A percentile compares a stretch with the other conserved stretches of the same genome.
These are phyloP conservation scores for Passalora sequoiae DNA, from an alignment of 2,329 filamentous ascomycete genomes.

Conservation along the genomic window DNA sequence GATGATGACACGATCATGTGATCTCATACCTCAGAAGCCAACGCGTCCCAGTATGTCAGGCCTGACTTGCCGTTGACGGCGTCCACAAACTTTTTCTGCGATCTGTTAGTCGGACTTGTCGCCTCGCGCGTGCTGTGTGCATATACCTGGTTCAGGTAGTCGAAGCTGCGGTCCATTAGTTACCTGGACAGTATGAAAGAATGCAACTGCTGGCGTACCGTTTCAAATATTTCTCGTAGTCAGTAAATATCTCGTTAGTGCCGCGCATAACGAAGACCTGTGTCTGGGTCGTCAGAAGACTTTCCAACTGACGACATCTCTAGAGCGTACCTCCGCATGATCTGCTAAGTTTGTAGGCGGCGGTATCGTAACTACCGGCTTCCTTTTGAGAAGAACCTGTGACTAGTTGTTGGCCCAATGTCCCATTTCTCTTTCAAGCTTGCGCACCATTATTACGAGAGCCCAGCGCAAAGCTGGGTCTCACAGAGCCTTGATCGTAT, in stretches of 20 bases:
- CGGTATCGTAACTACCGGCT: constrained; percentile 79
- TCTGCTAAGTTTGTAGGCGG: constrained; percentile 71
- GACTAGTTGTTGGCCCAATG: constrained; percentile 19
- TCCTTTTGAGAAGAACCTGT: constrained; percentile 92
- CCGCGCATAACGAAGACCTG: constrained; percentile 89
- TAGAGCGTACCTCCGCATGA: constrained; percentile 65
- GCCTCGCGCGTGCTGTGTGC: not conserved
- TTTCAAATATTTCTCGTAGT: constrained; percentile 81
- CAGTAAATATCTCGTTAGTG: constrained; percentile 83
- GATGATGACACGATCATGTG: constrained; percentile 9
- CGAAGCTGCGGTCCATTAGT: constrained; percentile 56
- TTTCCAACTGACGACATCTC: not conserved
- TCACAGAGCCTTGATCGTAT: constrained; percentile 2
- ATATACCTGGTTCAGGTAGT: constrained; percentile 85
- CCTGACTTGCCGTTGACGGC: constrained; percentile 92
- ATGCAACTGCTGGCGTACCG: constrained; percentile 57
- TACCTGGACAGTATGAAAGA: not conserved
- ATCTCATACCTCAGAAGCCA: constrained; percentile 41
- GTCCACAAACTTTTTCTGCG: constrained; percentile 81
- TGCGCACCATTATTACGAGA: constrained; percentile 23
- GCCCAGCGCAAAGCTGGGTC: constrained; percentile 24
- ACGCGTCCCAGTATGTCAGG: constrained; percentile 85
- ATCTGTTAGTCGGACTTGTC: constrained; percentile 14
- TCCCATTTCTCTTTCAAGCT: constrained; percentile 1
- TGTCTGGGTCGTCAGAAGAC: constrained; percentile 25